Conservation (phyloP, 495 filamentous ascomycete genomes). For the Astrocystis sublimbata region DNA sequence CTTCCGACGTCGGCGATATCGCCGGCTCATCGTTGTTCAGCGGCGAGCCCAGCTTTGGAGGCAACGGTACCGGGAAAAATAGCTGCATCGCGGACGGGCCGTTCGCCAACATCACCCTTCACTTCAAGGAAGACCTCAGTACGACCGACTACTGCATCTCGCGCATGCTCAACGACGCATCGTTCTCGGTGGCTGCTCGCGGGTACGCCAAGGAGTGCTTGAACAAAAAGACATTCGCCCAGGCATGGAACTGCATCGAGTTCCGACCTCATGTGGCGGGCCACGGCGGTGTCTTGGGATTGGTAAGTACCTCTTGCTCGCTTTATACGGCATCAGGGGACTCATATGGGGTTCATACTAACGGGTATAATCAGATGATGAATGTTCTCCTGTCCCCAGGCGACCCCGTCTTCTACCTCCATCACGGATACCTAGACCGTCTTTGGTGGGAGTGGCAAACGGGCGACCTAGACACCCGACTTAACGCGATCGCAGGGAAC, state of each 20-base stretch:
- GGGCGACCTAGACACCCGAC: conserved; percentile 26
- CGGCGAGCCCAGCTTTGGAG: conserved; percentile 42
- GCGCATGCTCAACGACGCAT: conserved; percentile 33
- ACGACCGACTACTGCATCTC: conserved; percentile 38
- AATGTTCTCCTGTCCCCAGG: conserved; percentile 32
- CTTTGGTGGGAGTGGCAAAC: conserved; percentile 55
- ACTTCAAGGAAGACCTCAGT: conserved; percentile 32
- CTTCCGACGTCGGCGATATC: conserved; percentile 42
- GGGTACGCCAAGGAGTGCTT: conserved; percentile 37
- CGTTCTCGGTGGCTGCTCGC: conserved; percentile 21
- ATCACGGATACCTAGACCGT: conserved; percentile 54
- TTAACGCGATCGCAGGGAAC: conserved; percentile 33
- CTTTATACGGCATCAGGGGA: neutral
- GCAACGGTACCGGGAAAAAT: conserved; percentile 34
- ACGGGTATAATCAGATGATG: conserved; percentile 30
- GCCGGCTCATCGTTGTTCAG: conserved; percentile 36
- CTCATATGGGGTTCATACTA: neutral
- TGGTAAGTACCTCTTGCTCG: conserved; percentile 15
- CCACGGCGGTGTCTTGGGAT: conserved; percentile 41
- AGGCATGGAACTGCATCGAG: conserved; percentile 43
- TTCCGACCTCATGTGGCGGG: conserved; percentile 40
- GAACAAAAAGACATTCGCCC: conserved; percentile 22
- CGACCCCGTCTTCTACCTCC: conserved; percentile 55
- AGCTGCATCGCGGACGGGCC: conserved; percentile 47
- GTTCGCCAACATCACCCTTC: conserved; percentile 41